A percentile compares a stretch with the other conserved stretches of the same genome.
phyloP scores from a whole-genome alignment of 441 rosid genomes.

The Gossypium gossypioides region DNA sequence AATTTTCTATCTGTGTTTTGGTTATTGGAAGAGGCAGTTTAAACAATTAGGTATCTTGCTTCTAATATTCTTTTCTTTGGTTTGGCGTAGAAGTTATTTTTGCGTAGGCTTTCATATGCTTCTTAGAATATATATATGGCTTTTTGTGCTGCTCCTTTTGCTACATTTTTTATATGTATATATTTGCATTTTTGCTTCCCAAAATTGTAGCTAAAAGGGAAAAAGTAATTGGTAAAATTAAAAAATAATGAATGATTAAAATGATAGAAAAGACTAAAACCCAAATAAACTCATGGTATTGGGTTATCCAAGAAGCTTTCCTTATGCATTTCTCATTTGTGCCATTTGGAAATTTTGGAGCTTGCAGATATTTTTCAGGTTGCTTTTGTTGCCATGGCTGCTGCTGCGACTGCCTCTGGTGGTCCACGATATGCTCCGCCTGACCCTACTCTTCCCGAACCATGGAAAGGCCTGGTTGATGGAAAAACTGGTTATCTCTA shows the following conservation, averaged over 20 bases:
- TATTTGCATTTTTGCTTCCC: neutral
- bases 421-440: conserved; percentile 64
- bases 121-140: neutral
- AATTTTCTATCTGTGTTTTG: neutral
- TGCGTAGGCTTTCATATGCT: neutral
- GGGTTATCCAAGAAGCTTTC: neutral
- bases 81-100: neutral
- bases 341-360: neutral
- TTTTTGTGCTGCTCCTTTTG: neutral
- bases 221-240: neutral
- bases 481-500: conserved; percentile 68
- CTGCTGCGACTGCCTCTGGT: conserved; percentile 38
- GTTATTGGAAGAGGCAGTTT: neutral
- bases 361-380: conserved; percentile 7
- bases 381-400: conserved; percentile 35
- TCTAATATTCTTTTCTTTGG: neutral
- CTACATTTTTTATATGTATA: neutral
- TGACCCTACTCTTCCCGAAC: conserved; percentile 68
- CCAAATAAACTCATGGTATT: neutral
- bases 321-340: neutral
- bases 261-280: neutral
- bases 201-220: neutral
- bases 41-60: neutral
- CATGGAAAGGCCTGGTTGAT: conserved; percentile 75
- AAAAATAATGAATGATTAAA: neutral